Conservation (phyloP, 805 yeast genomes). For the Candida palmyrensis region DNA sequence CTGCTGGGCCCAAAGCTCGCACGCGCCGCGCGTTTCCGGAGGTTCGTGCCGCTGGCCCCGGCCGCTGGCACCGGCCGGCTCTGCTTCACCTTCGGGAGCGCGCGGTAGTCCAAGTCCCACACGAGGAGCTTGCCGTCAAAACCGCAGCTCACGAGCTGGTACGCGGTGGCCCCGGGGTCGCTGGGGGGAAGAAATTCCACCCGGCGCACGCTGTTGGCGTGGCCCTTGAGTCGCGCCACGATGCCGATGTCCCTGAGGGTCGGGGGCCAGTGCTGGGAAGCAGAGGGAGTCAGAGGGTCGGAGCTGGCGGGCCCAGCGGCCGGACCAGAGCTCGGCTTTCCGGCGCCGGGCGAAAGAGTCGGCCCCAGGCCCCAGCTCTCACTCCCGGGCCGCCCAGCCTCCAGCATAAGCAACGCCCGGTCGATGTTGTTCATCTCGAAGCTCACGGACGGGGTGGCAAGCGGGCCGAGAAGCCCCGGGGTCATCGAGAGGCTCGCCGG, state of each 20-base stretch:
- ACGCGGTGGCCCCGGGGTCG: slow-evolving; percentile 12
- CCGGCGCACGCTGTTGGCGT: slow-evolving; percentile 29
- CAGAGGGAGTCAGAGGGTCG: background rate
- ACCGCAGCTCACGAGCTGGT: slow-evolving; percentile 34
- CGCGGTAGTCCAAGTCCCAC: slow-evolving; percentile 42
- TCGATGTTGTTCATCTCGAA: slow-evolving; percentile 15
- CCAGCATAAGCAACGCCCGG: slow-evolving; percentile 4
- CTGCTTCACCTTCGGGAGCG: slow-evolving; percentile 31
- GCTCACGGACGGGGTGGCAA: slow-evolving; percentile 17
- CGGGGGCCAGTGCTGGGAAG: slow-evolving; percentile 22
- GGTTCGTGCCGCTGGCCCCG: background rate
- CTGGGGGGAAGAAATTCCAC: slow-evolving; percentile 21
- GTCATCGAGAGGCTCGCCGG: background rate
- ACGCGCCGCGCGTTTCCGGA: background rate
- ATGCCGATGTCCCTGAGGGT: slow-evolving; percentile 31
- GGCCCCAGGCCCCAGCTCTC: too few relatives aligned
- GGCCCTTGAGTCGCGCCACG: slow-evolving; percentile 35
- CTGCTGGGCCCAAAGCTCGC: background rate
- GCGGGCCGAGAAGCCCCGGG: slow-evolving; percentile 15
- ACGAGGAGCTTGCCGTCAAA: slow-evolving; percentile 34
- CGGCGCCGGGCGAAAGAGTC: too few relatives aligned
- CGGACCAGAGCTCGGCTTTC: background rate
- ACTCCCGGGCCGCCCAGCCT: too few relatives aligned
- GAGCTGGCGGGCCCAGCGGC: slow-evolving; percentile 4
- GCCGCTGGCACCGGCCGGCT: background rate